phyloP scores from a whole-genome alignment of 1,139 yeast genomes.

The Candida sanyaensis region DNA sequence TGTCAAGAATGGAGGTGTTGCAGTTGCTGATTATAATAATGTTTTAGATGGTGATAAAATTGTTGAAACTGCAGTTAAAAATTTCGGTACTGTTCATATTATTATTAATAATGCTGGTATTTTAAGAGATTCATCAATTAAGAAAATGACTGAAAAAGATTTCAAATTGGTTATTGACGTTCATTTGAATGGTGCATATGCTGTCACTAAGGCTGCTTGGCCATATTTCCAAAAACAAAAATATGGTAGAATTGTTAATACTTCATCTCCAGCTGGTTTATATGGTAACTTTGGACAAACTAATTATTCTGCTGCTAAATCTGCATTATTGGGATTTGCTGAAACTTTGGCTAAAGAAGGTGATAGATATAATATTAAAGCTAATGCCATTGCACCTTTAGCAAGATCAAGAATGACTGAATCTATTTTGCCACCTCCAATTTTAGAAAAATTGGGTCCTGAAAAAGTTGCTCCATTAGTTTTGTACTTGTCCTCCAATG shows the following conservation, averaged over 20 bases:
- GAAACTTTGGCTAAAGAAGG: conserved; percentile 98
- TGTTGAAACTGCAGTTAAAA: conserved; percentile 80
- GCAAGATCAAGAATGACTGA: conserved; percentile 98
- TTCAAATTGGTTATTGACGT: conserved; percentile 82
- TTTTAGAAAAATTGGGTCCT: conserved; percentile 79
- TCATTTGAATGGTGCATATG: conserved; percentile 87
- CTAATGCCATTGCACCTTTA: conserved; percentile 89
- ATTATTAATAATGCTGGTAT: conserved; percentile 95
- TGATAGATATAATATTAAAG: conserved; percentile 74
- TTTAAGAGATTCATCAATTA: conserved; percentile 72
- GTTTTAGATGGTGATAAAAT: conserved; percentile 87
- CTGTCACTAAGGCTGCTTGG: conserved; percentile 91
- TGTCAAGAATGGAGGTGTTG: conserved; percentile 71
- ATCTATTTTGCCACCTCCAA: conserved; percentile 79
- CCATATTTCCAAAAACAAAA: conserved; percentile 81
- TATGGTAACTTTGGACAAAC: conserved; percentile 98
- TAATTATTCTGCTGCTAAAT: conserved; percentile 92
- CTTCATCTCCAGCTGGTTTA: conserved; percentile 95
- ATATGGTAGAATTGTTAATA: conserved; percentile 86
- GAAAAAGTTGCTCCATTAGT: conserved; percentile 92
- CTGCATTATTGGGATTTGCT: conserved; percentile 86
- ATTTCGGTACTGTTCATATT: conserved; percentile 87
- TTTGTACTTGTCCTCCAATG: conserved; percentile 72
- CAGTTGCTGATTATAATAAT: conserved; percentile 94
- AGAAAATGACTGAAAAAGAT: conserved; percentile 81